Conservation (phyloP, 2,329 filamentous ascomycete genomes). For the Colletotrichum karsti region DNA sequence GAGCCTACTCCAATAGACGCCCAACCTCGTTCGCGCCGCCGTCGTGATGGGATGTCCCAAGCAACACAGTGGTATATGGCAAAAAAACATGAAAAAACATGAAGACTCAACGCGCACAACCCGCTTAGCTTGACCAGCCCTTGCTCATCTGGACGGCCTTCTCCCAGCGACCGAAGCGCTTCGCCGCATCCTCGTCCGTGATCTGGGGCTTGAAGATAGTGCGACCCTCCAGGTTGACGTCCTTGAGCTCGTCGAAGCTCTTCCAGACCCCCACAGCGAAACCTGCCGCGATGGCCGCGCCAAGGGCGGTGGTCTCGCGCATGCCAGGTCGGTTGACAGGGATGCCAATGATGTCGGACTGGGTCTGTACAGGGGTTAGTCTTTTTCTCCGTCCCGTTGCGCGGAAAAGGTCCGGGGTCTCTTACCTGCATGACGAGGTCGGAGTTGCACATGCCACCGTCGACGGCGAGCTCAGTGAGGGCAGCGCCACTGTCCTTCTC, state of each 20-base stretch:
- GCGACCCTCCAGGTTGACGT: constrained; percentile 75
- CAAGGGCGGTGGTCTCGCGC: constrained; percentile 85
- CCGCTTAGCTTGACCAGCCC: constrained; percentile 66
- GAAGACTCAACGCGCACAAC: not conserved
- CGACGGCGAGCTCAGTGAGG: constrained; percentile 78
- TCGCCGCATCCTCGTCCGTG: constrained; percentile 62
- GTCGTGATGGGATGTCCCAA: constrained; percentile 20
- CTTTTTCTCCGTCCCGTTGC: constrained; percentile 14
- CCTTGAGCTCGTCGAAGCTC: constrained; percentile 74
- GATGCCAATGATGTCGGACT: constrained; percentile 83
- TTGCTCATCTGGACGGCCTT: constrained; percentile 82
- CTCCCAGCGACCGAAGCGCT: constrained; percentile 77
- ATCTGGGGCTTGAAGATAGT: constrained; percentile 76
- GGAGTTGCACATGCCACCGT: constrained; percentile 84
- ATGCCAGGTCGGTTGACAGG: constrained; percentile 81
- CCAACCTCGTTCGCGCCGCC: constrained; percentile 5
- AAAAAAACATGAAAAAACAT: constrained; percentile 1
- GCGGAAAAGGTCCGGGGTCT: constrained; percentile 18
- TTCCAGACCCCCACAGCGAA: constrained; percentile 80
- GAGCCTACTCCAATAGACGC: constrained; percentile 9
- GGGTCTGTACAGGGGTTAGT: constrained; percentile 58
- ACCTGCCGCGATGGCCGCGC: constrained; percentile 84
- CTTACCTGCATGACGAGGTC: constrained; percentile 77
- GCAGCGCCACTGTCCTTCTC: constrained; percentile 80
- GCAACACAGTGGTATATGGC: constrained; percentile 27